Percentiles rank a stretch among this genome's conserved stretches.
Conservation (phyloP, 306 rosid genomes). For the Corylus heterophylla region DNA sequence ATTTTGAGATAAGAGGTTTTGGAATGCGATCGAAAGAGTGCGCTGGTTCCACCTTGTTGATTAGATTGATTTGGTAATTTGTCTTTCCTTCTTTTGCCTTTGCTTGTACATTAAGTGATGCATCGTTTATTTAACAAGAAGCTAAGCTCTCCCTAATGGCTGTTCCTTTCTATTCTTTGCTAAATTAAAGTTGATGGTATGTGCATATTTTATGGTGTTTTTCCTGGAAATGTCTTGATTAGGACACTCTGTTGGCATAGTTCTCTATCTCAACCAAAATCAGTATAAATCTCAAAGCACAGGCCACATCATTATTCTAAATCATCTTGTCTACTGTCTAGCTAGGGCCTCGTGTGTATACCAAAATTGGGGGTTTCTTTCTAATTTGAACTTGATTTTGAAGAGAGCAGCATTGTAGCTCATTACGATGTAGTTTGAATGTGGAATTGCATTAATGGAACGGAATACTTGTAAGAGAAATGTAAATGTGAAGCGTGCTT, state of each 20-base stretch:
- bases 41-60: not conserved
- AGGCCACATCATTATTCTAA: not conserved
- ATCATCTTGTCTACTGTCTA: not conserved
- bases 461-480: not conserved
- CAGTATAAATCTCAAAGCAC: not conserved
- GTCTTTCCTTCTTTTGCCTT: not conserved
- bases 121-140: not conserved
- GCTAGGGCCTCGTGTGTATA: not conserved
- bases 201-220: not conserved
- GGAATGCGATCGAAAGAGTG: not conserved
- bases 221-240: not conserved
- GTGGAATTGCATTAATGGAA: not conserved
- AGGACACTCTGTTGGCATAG: not conserved
- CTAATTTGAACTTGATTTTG: not conserved
- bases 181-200: not conserved
- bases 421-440: not conserved
- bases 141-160: not conserved
- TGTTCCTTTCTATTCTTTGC: conserved; percentile 8
- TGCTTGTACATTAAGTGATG: not conserved
- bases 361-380: not conserved
- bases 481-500: not conserved
- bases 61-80: conserved; percentile 20
- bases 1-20: not conserved
- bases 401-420: not conserved
- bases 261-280: not conserved